Conservation (phyloP, 495 filamentous ascomycete species). For the Podospora tetraspora region DNA sequence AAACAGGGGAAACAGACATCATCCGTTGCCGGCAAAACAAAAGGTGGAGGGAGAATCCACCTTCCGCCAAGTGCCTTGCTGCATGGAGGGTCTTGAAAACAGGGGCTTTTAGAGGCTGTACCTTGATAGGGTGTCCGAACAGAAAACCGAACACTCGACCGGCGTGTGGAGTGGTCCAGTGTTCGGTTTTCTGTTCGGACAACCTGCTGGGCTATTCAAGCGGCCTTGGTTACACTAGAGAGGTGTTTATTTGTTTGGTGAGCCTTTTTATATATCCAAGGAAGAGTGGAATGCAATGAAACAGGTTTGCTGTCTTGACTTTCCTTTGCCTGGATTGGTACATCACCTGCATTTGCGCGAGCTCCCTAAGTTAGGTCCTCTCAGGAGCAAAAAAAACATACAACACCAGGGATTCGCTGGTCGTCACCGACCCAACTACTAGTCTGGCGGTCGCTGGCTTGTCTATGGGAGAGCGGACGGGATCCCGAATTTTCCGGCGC, state of each 20-base stretch:
- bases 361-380: background rate
- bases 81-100: background rate
- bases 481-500: constrained; percentile 43
- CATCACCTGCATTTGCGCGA: too few relatives aligned
- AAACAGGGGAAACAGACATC: background rate
- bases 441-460: constrained; percentile 30
- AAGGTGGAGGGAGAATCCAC: background rate
- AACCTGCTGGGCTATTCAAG: background rate
- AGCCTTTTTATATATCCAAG: background rate
- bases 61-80: background rate
- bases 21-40: background rate
- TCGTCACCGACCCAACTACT: constrained; percentile 44
- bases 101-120: too few relatives aligned
- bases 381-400: constrained; percentile 29
- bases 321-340: too few relatives aligned
- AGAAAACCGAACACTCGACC: too few relatives aligned
- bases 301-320: too few relatives aligned
- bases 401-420: constrained; percentile 41
- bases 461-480: constrained; percentile 49
- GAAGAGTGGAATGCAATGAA: background rate
- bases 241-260: background rate
- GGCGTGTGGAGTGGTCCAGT: too few relatives aligned
- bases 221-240: background rate
- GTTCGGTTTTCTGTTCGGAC: too few relatives aligned
- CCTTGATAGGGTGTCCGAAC: too few relatives aligned